These are phyloP conservation scores for Handroanthus guayacan DNA, from an alignment of 257 asterid species.

Conservation along the genomic window DNA sequence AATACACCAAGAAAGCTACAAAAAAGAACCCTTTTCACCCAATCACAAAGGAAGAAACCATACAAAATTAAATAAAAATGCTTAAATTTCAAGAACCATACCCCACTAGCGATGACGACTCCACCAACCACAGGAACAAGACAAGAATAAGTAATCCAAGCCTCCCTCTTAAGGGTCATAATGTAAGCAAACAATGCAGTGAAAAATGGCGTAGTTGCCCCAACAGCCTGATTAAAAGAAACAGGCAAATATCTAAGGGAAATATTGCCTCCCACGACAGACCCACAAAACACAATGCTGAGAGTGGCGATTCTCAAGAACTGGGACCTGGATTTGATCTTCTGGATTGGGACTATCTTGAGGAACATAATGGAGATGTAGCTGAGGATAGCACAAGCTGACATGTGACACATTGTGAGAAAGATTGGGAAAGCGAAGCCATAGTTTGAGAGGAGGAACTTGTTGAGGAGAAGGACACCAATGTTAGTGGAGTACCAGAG, in stretches of 20 bases:
- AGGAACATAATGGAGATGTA: conserved; percentile 78
- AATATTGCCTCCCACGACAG: conserved; percentile 96
- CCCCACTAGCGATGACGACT: conserved; percentile 87
- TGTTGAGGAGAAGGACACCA: conserved; percentile 94
- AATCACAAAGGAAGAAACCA: neutral
- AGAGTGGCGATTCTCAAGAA: conserved; percentile 61
- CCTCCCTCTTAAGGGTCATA: conserved; percentile 80
- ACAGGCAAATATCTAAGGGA: conserved; percentile 83
- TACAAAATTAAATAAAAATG: neutral
- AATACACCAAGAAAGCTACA: neutral
- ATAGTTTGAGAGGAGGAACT: conserved; percentile 80
- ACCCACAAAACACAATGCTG: conserved; percentile 76
- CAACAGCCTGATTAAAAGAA: conserved; percentile 95
- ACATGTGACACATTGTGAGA: conserved; percentile 99
- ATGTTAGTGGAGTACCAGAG: conserved; percentile 88
- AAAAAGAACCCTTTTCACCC: conserved; percentile 22
- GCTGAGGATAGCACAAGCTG: conserved; percentile 93
- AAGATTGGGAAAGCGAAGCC: conserved; percentile 84
- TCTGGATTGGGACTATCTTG: conserved; percentile 74
- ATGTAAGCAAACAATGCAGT: conserved; percentile 90
- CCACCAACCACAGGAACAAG: conserved; percentile 95
- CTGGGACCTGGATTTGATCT: conserved; percentile 69
- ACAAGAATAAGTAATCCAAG: conserved; percentile 79
- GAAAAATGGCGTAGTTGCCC: conserved; percentile 96
- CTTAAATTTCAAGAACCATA: conserved; percentile 28